Evolutionary conservation across 805 yeast species (phyloP).

Genomic region (Cyberlindnera meyerae): DNA sequence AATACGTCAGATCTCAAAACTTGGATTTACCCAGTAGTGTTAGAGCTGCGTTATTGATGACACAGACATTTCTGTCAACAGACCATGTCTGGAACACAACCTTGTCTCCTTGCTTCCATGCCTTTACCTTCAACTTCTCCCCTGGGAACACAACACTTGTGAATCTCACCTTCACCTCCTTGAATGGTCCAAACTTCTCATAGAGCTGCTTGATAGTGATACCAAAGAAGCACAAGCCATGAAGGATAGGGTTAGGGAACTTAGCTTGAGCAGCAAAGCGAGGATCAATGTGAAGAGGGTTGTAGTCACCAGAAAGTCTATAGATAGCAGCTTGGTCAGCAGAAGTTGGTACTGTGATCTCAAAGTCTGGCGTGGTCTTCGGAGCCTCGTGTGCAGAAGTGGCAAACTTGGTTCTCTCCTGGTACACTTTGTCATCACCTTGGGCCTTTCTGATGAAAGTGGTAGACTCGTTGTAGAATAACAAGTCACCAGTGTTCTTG

Average conservation of each 20-base stretch:
- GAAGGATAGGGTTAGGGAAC: slow-evolving; percentile 82
- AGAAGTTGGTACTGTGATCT: slow-evolving; percentile 49
- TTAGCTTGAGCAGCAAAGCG: slow-evolving; percentile 81
- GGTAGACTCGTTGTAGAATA: slow-evolving; percentile 80
- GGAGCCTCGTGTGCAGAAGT: slow-evolving; percentile 62
- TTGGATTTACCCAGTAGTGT: slow-evolving; percentile 37
- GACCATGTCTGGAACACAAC: slow-evolving; percentile 74
- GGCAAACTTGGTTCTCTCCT: slow-evolving; percentile 55
- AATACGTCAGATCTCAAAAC: slow-evolving; percentile 10
- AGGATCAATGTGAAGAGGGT: slow-evolving; percentile 95
- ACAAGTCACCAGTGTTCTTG: slow-evolving; percentile 56
- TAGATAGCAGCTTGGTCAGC: slow-evolving; percentile 83
- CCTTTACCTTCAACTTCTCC: slow-evolving; percentile 71
- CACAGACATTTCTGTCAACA: slow-evolving; percentile 71
- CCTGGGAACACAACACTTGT: slow-evolving; percentile 94
- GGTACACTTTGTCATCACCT: slow-evolving; percentile 45
- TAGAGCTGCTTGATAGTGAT: slow-evolving; percentile 67
- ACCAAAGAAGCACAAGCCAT: slow-evolving; percentile 89
- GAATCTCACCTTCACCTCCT: slow-evolving; percentile 86
- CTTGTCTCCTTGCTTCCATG: slow-evolving; percentile 75
- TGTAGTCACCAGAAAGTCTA: slow-evolving; percentile 89
- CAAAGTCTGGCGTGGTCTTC: slow-evolving; percentile 60
- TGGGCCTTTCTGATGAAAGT: slow-evolving; percentile 72
- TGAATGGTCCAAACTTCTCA: slow-evolving; percentile 76
- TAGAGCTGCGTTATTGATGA: slow-evolving; percentile 83